These are phyloP conservation scores for Hippophae tibetana DNA, from an alignment of 306 rosid genomes.

Conservation along the genomic window DNA sequence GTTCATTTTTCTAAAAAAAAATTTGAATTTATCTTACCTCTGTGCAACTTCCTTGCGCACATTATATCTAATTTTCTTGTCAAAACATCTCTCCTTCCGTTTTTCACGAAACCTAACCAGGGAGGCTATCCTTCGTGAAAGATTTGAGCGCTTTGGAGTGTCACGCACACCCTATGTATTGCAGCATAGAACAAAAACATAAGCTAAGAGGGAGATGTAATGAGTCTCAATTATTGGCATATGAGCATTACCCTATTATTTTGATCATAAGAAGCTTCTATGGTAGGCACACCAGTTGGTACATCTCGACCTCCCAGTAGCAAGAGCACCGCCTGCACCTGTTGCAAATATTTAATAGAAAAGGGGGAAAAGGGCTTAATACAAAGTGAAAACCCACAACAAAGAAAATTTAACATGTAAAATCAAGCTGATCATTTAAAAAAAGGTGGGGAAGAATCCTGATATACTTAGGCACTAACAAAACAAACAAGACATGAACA, in stretches of 20 bases:
- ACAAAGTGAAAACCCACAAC: background rate
- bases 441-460: background rate
- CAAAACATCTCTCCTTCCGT: constrained; percentile 94
- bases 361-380: background rate
- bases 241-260: constrained; percentile 51
- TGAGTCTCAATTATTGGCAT: constrained; percentile 17
- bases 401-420: constrained; percentile 9
- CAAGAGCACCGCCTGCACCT: constrained; percentile 94
- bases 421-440: constrained; percentile 8
- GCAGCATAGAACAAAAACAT: constrained; percentile 20
- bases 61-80: constrained; percentile 89
- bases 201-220: constrained; percentile 23
- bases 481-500: constrained; percentile 2
- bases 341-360: constrained; percentile 15
- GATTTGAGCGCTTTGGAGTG: constrained; percentile 56
- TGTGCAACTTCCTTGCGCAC: constrained; percentile 97
- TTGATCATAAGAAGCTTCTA: constrained; percentile 49
- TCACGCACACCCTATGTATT: constrained; percentile 51
- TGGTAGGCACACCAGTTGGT: constrained; percentile 44
- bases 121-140: constrained; percentile 91
- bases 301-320: constrained; percentile 73
- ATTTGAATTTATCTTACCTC: constrained; percentile 43
- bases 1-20: constrained; percentile 6
- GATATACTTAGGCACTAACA: background rate
- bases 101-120: constrained; percentile 92